Evolutionary conservation across 192 early-diverging fungal species (phyloP).

Genomic region (Coemansia sp.): DNA sequence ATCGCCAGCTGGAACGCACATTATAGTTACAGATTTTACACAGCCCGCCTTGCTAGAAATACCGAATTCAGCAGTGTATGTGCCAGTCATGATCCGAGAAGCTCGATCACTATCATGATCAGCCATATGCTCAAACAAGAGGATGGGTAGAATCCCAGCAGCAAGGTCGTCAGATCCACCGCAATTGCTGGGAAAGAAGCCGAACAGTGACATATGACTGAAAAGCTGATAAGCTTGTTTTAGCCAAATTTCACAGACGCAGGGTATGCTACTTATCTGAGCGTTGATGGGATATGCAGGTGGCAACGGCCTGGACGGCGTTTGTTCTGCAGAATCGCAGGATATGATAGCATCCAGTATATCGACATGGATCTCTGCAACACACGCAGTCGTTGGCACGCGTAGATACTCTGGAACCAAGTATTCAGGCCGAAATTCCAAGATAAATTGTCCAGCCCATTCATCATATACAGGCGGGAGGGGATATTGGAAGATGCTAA

Average conservation of each 20-base stretch:
- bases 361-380: slow-evolving; percentile 29
- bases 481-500: slow-evolving; percentile 29
- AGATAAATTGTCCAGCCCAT: slow-evolving; percentile 21
- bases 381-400: neutral
- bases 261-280: neutral
- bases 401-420: slow-evolving; percentile 13
- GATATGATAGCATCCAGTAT: slow-evolving; percentile 24
- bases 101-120: slow-evolving; percentile 7
- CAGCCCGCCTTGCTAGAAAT: neutral
- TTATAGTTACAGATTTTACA: slow-evolving; percentile 8
- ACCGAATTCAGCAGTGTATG: slow-evolving; percentile 24
- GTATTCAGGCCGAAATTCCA: slow-evolving; percentile 27
- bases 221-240: neutral
- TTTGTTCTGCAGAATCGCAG: neutral
- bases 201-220: neutral
- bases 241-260: slow-evolving; percentile 42
- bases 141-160: slow-evolving; percentile 12
- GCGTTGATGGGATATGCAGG: neutral
- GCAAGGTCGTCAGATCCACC: slow-evolving; percentile 8
- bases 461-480: slow-evolving; percentile 29
- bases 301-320: neutral
- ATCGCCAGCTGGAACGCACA: slow-evolving; percentile 30
- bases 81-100: slow-evolving; percentile 22
- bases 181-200: no score
- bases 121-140: slow-evolving; percentile 32